Evolutionary conservation across 306 rosid genomes (phyloP).

Genomic region (Trifolium pratense): DNA sequence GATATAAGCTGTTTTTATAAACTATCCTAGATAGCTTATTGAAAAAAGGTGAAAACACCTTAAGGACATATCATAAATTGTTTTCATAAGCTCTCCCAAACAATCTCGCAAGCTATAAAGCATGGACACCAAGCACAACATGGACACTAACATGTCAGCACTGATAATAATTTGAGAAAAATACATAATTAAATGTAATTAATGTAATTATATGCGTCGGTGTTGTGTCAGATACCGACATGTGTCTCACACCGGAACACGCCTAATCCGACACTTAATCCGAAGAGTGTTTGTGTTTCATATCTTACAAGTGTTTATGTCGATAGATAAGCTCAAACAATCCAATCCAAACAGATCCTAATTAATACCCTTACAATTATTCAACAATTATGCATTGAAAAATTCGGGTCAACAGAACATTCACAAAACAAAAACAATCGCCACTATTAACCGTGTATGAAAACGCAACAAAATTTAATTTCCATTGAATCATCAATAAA

Average conservation of each 20-base stretch:
- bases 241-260: too few relatives aligned
- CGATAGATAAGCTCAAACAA: not conserved
- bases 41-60: not conserved
- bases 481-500: constrained; percentile 19
- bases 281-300: too few relatives aligned
- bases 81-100: not conserved
- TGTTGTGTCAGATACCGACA: too few relatives aligned
- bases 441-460: not conserved
- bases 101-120: not conserved
- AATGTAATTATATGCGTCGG: too few relatives aligned
- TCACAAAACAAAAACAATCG: constrained; percentile 8
- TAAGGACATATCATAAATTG: not conserved
- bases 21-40: not conserved
- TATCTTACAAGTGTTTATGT: not conserved
- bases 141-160: too few relatives aligned
- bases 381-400: constrained; percentile 15
- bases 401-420: not conserved
- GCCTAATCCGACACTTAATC: too few relatives aligned
- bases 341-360: not conserved
- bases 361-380: not conserved
- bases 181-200: too few relatives aligned
- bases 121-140: too few relatives aligned
- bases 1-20: not conserved
- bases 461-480: not conserved
- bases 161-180: too few relatives aligned